Percentiles rank a stretch among this genome's conserved stretches.
These are phyloP conservation scores for Phaeolepiota aurea DNA, from an alignment of 768 basidiomycete species.

Conservation along the genomic window DNA sequence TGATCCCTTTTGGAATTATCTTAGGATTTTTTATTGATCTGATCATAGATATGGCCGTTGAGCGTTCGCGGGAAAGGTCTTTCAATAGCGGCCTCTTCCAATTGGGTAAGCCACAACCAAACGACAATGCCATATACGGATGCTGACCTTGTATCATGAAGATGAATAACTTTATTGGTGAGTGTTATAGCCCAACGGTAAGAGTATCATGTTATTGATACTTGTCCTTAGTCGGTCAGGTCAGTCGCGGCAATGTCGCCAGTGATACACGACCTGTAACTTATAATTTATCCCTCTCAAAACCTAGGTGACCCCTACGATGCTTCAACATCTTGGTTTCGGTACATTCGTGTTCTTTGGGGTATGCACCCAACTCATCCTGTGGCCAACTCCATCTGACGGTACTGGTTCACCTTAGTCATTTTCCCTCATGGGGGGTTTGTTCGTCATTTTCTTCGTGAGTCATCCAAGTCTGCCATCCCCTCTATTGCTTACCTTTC, in stretches of 20 bases:
- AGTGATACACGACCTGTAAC: too few species aligned
- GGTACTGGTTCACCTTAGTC: constrained; percentile 21
- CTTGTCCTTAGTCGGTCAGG: too few species aligned
- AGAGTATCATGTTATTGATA: not conserved
- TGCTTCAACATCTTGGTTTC: constrained; percentile 55
- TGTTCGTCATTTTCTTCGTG: constrained; percentile 61
- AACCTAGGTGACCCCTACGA: constrained; percentile 71
- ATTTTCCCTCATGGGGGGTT: constrained; percentile 59
- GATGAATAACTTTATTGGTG: constrained; percentile 76
- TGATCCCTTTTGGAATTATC: constrained; percentile 5
- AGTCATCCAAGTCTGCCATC: constrained; percentile 13
- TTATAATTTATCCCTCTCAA: too few species aligned
- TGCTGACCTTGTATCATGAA: constrained; percentile 12
- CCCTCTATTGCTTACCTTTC: not conserved
- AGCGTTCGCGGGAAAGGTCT: constrained; percentile 70
- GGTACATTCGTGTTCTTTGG: constrained; percentile 78
- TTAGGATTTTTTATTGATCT: not conserved
- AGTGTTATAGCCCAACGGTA: constrained; percentile 8
- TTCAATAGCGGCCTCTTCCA: constrained; percentile 67
- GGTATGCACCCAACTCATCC: too few species aligned
- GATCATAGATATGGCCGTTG: constrained; percentile 50
- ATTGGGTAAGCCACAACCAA: constrained; percentile 42
- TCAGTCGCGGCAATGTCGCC: too few species aligned
- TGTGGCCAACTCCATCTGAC: constrained; percentile 3
- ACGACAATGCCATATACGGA: not conserved